Base-by-base conservation (phyloP, 1,139 yeast species). In the Hemisphaericaspora lyxosophila region DNA sequence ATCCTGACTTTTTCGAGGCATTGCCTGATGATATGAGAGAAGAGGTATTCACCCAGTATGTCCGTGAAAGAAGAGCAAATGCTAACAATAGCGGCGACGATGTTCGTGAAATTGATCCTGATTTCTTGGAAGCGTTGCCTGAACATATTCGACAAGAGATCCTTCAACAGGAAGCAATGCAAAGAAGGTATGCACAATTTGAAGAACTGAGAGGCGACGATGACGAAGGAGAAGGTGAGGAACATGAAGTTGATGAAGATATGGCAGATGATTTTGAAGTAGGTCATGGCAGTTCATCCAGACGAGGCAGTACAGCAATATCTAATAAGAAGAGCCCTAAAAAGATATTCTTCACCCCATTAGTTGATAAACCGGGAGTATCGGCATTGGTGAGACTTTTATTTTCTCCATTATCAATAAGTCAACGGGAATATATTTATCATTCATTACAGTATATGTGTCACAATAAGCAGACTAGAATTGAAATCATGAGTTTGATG, bases 11-110 rank as follows among this genome's bases (percentile, higher is more conserved):
- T 55, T 72, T 90, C 46, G 86, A 84, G 49, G 97, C 96, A 0
- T 70, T 90, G 26, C 97, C 97, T 0, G 96, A 86, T 34, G 95
- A 87, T 38, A 85, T 90, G 85, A 71, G 96, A 37, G 95, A 89
- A 48, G 97, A 90, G 53, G 97, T 89, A 0, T 80, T 88, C 53
- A 80, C 94, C 0, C 95, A 89, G 50, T 96, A 89, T 55, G 70
- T 89, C 4, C 70, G 92, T 32, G 95, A 88, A 47, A 55, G 76
- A 44, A 53, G 82, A 37, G 79, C 72, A 49, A 83, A 66, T 66
- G 80, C 82, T 4, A 58, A 65, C 12, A 66, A 62, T 27, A 55
- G 64, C 1, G 73, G 72, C 6, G 55, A 70, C 0, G 67, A 62
- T 17, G 61, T 73, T 4, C 70, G 89, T 32, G 95, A 85, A 50